These are phyloP conservation scores for Leccinum subrobustum DNA, from an alignment of 1,284 basidiomycete genomes.

Conservation along the genomic window DNA sequence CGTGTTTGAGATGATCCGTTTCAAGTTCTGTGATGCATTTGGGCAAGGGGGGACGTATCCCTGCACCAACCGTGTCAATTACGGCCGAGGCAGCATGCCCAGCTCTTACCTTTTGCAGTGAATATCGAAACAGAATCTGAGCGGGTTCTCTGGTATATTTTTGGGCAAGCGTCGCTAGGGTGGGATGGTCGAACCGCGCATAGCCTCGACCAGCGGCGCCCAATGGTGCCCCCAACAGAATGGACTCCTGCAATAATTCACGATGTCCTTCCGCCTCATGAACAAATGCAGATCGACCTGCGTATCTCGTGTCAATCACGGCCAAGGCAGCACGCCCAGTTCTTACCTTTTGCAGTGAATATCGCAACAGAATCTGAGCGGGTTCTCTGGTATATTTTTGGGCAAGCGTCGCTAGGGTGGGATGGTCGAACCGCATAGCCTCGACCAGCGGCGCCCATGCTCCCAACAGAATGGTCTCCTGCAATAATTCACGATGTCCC, in stretches of 20 bases:
- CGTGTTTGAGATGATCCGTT: conserved; percentile 56
- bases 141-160: conserved; percentile 61
- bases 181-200: conserved; percentile 49
- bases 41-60: conserved; percentile 57
- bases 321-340: background rate
- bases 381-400: conserved; percentile 56
- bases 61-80: conserved; percentile 26
- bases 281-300: no score
- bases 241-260: conserved; percentile 52
- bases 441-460: conserved; percentile 51
- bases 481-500: conserved; percentile 65
- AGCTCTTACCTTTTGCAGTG: conserved; percentile 65
- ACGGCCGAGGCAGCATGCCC: background rate
- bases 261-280: conserved; percentile 43
- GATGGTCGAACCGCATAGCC: conserved; percentile 50
- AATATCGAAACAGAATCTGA: conserved; percentile 61
- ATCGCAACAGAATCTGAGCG: conserved; percentile 62
- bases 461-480: conserved; percentile 59
- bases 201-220: conserved; percentile 44
- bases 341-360: conserved; percentile 70
- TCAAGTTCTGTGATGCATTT: conserved; percentile 51
- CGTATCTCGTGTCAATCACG: background rate
- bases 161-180: conserved; percentile 39
- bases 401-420: conserved; percentile 41
- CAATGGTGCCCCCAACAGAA: conserved; percentile 43